phyloP scores from a whole-genome alignment of 2,329 filamentous ascomycete genomes.

The Aspergillus pseudoglaucus region DNA sequence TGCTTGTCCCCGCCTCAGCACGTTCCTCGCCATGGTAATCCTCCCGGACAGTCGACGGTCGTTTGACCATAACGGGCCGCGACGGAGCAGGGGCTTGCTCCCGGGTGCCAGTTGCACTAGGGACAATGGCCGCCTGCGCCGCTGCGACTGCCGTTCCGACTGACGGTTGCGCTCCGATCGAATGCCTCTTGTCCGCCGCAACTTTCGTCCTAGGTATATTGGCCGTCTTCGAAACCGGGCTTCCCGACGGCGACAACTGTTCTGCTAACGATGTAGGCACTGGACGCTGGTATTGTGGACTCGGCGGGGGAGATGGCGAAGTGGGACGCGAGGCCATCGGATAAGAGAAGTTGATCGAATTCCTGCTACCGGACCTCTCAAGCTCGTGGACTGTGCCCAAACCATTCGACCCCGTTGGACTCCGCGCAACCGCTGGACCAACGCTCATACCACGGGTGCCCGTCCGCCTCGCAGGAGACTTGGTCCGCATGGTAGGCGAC shows the following conservation, averaged over 20 bases:
- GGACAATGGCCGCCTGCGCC: slow-evolving; percentile 18
- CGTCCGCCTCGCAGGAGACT: slow-evolving; percentile 36
- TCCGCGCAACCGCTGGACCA: slow-evolving; percentile 23
- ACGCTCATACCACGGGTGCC: slow-evolving; percentile 34
- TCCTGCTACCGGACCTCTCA: slow-evolving; percentile 35
- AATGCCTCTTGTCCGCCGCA: neutral
- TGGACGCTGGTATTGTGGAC: slow-evolving; percentile 11
- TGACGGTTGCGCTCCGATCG: slow-evolving; percentile 3
- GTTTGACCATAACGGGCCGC: slow-evolving; percentile 17
- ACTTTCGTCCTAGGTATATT: slow-evolving; percentile 15
- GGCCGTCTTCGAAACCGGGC: slow-evolving; percentile 14
- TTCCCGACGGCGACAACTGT: slow-evolving; percentile 18
- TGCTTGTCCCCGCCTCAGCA: slow-evolving; percentile 13
- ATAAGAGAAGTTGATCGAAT: slow-evolving; percentile 45
- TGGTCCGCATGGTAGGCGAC: slow-evolving; percentile 44
- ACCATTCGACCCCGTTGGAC: neutral
- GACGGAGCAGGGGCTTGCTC: neutral
- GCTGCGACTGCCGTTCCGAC: slow-evolving; percentile 26
- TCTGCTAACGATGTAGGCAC: slow-evolving; percentile 12
- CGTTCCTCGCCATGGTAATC: slow-evolving; percentile 35
- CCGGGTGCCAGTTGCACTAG: slow-evolving; percentile 8
- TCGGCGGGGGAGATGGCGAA: slow-evolving; percentile 27
- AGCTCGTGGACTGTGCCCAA: slow-evolving; percentile 28
- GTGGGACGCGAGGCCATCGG: slow-evolving; percentile 36
- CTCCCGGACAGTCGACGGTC: slow-evolving; percentile 36